Evolutionary conservation across 2,329 filamentous ascomycete genomes (phyloP).

Genomic region (Rasamsonia emersonii): DNA sequence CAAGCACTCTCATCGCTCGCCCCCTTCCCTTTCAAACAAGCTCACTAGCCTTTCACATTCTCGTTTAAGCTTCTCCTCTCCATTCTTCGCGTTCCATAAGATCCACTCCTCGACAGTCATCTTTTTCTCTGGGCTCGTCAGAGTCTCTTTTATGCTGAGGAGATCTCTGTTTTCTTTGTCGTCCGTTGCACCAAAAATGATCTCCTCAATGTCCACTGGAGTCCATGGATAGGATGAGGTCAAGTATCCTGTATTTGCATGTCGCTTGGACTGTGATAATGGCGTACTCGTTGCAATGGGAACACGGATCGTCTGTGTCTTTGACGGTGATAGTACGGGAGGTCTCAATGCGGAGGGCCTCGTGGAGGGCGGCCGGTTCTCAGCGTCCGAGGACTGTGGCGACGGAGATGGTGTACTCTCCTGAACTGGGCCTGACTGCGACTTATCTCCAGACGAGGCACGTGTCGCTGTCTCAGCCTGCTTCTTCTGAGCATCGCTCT

Average conservation of each 20-base stretch:
- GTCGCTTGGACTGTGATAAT: slow-evolving; percentile 54
- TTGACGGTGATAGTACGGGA: slow-evolving; percentile 25
- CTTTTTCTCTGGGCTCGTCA: slow-evolving; percentile 68
- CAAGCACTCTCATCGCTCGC: slow-evolving; percentile 68
- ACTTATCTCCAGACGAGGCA: slow-evolving; percentile 13
- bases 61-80: slow-evolving; percentile 67
- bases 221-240: slow-evolving; percentile 58
- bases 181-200: slow-evolving; percentile 34
- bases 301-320: slow-evolving; percentile 28
- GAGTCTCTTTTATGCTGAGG: slow-evolving; percentile 45
- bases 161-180: slow-evolving; percentile 46
- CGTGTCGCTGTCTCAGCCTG: slow-evolving; percentile 5
- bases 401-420: slow-evolving; percentile 53
- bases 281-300: slow-evolving; percentile 37
- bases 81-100: slow-evolving; percentile 65
- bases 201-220: slow-evolving; percentile 63
- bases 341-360: slow-evolving; percentile 43
- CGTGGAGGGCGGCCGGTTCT: slow-evolving; percentile 68
- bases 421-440: slow-evolving; percentile 26
- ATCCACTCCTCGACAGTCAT: slow-evolving; percentile 98
- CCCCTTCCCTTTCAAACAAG: slow-evolving; percentile 75
- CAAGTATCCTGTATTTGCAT: slow-evolving; percentile 43
- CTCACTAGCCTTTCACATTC: slow-evolving; percentile 79
- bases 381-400: slow-evolving; percentile 68
- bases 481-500: slow-evolving; percentile 9